Conservation (phyloP, 2,329 filamentous ascomycete species). For the Pestalotiopsis fici region DNA sequence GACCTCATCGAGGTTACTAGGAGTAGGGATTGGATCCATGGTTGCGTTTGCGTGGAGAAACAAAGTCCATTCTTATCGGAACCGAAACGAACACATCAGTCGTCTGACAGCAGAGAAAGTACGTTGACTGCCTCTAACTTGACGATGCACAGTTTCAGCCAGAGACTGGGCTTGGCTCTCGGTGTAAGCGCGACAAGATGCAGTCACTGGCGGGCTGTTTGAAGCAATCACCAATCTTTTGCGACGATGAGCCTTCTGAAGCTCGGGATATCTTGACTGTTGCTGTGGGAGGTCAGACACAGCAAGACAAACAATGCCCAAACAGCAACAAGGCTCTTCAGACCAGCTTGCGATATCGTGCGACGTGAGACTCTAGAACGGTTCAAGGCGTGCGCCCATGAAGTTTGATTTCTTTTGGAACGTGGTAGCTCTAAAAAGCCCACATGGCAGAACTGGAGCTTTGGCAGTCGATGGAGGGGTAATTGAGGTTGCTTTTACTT, state of each 20-base stretch:
- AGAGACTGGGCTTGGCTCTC: not conserved
- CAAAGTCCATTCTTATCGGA: not conserved
- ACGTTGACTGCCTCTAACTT: not conserved
- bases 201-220: not conserved
- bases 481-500: not conserved
- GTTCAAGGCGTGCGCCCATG: not conserved
- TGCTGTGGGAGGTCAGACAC: not conserved
- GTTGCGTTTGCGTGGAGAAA: not conserved
- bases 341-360: not conserved
- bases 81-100: not conserved
- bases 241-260: not conserved
- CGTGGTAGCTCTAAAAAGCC: not conserved
- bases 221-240: not conserved
- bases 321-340: not conserved
- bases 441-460: not conserved
- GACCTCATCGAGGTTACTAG: slow-evolving; percentile 8
- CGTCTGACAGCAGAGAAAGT: not conserved
- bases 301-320: not conserved
- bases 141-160: not conserved
- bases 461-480: not conserved
- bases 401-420: not conserved
- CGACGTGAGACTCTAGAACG: not conserved
- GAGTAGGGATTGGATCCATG: slow-evolving; percentile 9
- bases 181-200: not conserved
- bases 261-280: not conserved